Percentiles rank a stretch among this genome's conserved stretches.
These are phyloP conservation scores for Cynara cardunculus DNA, from an alignment of 129 eudicot genomes.

Conservation along the genomic window DNA sequence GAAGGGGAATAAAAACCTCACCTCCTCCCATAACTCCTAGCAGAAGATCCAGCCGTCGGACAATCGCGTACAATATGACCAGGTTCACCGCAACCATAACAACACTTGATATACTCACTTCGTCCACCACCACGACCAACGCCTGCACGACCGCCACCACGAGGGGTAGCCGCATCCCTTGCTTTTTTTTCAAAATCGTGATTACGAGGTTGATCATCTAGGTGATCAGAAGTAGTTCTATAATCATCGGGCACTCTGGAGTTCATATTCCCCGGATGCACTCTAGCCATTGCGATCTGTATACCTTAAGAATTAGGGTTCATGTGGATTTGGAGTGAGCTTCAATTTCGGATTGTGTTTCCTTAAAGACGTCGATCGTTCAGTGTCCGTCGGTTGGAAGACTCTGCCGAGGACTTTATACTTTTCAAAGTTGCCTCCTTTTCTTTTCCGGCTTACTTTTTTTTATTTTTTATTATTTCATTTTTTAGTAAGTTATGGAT, in stretches of 20 bases:
- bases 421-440: conserved; percentile 37
- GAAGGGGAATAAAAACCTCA: background rate
- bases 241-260: conserved; percentile 23
- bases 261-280: conserved; percentile 1
- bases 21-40: conserved; percentile 2
- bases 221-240: conserved; percentile 8
- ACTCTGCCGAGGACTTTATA: conserved; percentile 10
- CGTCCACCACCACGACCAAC: conserved; percentile 23
- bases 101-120: background rate
- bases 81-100: conserved; percentile 21
- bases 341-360: conserved; percentile 8
- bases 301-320: conserved; percentile 10
- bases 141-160: conserved; percentile 10
- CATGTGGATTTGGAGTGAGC: conserved; percentile 3
- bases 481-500: background rate
- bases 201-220: conserved; percentile 13
- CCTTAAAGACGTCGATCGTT: conserved; percentile 1
- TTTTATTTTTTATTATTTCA: background rate
- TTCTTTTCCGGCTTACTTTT: background rate
- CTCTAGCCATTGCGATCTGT: conserved; percentile 19
- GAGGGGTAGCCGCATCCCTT: background rate
- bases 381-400: background rate
- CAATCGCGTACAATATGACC: conserved; percentile 23
- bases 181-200: conserved; percentile 13
- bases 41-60: background rate